Evolutionary conservation across 1,284 basidiomycete species (phyloP), one percentile per base, ranked within the genome.

Genomic region (Leccinum fallax): DNA sequence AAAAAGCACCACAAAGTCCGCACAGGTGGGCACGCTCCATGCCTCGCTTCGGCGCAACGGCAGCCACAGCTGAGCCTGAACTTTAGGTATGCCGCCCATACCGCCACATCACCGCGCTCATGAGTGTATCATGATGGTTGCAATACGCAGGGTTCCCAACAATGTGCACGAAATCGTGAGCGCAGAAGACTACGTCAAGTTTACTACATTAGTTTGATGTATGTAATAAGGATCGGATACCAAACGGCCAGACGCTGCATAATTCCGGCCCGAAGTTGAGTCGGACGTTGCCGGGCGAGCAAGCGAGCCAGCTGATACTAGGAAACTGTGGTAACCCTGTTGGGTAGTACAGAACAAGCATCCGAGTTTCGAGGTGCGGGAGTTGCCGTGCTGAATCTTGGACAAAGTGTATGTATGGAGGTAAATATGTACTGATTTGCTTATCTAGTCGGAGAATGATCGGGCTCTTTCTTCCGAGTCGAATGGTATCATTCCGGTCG

Each of bases 1-100:
- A 48, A 34, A 52, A 53, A 52, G 51, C 57, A 59, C 59, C 51
- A 57, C 57, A 55, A 48, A 55, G 53, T 54, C 53, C 53, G 53
- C 54, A 46, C 30, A 21, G 15, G 5, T 30, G 9, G 19, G 43
- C 40, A 30, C 43, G 55, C 28, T 43, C 11, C 5, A 46, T 13
- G 21, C 16, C 28, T 43, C 43, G 55, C 26, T 48, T 48, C 40
- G 55, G 43, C 28, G 21, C 30, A 40, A 15, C 40, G 43, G 55
- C 43, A 24, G 30, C 43, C 55, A 30, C 28, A 49, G 40, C 55
- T 30, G 55, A 57, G 55, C 21, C 43, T 57, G 40, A 57, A 57
- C 26, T 28, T 56, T 28, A 21, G 24, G n/a, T 10, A 46, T 21
- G n/a, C 28, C n/a, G 40, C 26, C 19, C 55, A 52, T 28, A 9